Evolutionary conservation across 1,139 yeast species (phyloP).

Genomic region (Schizosaccharomyces versatilis): DNA sequence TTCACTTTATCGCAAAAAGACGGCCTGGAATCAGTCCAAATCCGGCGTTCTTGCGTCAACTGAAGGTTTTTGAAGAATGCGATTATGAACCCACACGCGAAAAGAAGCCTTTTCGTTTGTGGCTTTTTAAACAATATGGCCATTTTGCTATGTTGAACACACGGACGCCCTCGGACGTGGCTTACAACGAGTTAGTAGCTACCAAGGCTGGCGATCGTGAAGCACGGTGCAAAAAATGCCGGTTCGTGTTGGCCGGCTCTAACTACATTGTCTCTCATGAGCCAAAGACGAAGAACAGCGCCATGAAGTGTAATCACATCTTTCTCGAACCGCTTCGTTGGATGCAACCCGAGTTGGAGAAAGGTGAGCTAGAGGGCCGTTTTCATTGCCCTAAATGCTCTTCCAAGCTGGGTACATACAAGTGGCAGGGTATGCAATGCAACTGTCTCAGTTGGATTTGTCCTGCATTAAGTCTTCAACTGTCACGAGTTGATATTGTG

Average conservation of each 20-base stretch:
- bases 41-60: conserved; percentile 49
- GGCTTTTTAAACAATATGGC: conserved; percentile 25
- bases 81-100: conserved; percentile 23
- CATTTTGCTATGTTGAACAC: conserved; percentile 17
- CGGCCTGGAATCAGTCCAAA: conserved; percentile 49
- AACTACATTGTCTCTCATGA: conserved; percentile 15
- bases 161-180: conserved; percentile 18
- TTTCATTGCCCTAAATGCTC: conserved; percentile 66
- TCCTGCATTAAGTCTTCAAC: conserved; percentile 69
- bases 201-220: conserved; percentile 14
- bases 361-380: conserved; percentile 61
- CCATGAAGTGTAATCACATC: conserved; percentile 52
- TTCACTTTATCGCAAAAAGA: conserved; percentile 48
- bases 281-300: conserved; percentile 6
- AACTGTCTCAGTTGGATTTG: conserved; percentile 92
- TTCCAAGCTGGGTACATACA: conserved; percentile 55
- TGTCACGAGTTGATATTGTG: conserved; percentile 59
- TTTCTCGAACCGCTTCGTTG: conserved; percentile 69
- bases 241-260: conserved; percentile 15
- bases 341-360: conserved; percentile 62
- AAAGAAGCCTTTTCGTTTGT: conserved; percentile 29
- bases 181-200: conserved; percentile 16
- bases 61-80: conserved; percentile 35
- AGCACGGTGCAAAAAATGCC: conserved; percentile 19
- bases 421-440: conserved; percentile 89